These are phyloP conservation scores for Aspergillus terreus DNA, from an alignment of 2,329 filamentous ascomycete genomes.

Conservation along the genomic window DNA sequence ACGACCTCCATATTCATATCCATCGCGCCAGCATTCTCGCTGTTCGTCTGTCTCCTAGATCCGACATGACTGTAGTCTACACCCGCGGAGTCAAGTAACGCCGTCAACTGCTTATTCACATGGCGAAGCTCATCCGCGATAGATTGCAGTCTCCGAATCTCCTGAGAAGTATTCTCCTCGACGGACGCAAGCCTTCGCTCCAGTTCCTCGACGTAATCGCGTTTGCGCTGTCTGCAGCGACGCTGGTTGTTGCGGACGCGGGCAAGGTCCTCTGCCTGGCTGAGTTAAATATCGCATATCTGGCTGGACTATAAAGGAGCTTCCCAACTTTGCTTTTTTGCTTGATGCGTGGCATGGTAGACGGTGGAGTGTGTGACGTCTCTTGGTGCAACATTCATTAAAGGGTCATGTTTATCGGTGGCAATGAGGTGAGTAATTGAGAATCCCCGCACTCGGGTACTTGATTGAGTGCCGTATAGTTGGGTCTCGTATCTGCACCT, in stretches of 20 bases:
- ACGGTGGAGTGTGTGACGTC: too few relatives aligned
- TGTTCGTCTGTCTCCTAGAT: background rate
- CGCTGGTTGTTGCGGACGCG: slow-evolving; percentile 53
- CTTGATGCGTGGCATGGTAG: too few relatives aligned
- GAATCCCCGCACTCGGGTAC: too few relatives aligned
- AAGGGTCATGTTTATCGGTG: too few relatives aligned
- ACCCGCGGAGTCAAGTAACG: background rate
- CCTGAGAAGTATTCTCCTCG: background rate
- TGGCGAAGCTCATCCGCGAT: too few relatives aligned
- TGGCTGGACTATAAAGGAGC: too few relatives aligned
- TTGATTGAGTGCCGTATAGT: too few relatives aligned
- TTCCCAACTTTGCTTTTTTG: too few relatives aligned
- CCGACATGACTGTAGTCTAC: background rate
- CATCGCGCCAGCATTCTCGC: background rate
- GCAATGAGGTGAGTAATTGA: too few relatives aligned
- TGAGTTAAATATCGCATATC: background rate
- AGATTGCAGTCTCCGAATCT: background rate
- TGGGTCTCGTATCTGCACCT: too few relatives aligned
- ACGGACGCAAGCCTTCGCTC: slow-evolving; percentile 22
- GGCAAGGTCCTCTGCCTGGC: slow-evolving; percentile 31
- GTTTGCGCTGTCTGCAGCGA: slow-evolving; percentile 46
- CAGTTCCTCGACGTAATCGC: slow-evolving; percentile 38
- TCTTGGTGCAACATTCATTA: too few relatives aligned
- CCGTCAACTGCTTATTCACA: too few relatives aligned
- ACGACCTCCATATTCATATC: background rate